Conservation (phyloP, 1,284 basidiomycete species). For the Tilletia indica region DNA sequence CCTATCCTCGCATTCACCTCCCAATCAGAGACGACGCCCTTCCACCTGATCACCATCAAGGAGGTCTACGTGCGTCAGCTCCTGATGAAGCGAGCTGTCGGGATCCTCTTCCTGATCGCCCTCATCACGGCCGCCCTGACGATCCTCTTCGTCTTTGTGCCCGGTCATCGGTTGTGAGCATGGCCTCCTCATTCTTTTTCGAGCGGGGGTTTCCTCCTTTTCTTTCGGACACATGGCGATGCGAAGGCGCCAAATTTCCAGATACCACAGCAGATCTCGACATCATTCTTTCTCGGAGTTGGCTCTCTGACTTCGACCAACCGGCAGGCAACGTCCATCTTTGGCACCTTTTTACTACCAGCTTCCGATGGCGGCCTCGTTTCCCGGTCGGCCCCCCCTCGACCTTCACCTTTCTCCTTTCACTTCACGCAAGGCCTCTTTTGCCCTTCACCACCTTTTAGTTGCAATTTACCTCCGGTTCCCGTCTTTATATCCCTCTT, state of each 20-base stretch:
- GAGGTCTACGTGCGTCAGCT: conserved; percentile 90
- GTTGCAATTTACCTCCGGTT: neutral
- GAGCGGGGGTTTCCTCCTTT: too few species aligned
- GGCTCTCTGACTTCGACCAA: too few species aligned
- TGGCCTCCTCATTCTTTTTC: neutral
- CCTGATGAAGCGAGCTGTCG: conserved; percentile 78
- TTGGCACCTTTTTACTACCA: too few species aligned
- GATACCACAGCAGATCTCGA: too few species aligned
- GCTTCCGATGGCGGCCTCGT: too few species aligned
- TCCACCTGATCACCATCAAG: conserved; percentile 80
- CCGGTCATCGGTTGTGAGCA: conserved; percentile 74
- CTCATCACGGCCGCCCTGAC: conserved; percentile 73
- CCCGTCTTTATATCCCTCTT: too few species aligned
- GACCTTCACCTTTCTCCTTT: neutral
- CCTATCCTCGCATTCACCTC: conserved; percentile 65
- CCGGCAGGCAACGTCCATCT: too few species aligned
- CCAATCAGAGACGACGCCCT: conserved; percentile 66
- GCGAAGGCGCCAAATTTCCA: too few species aligned
- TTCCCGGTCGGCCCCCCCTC: too few species aligned
- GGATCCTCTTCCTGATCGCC: conserved; percentile 69
- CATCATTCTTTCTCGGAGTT: too few species aligned
- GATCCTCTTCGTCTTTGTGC: conserved; percentile 85
- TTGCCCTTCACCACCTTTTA: neutral
- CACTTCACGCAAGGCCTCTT: neutral
- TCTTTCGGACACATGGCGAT: too few species aligned